A percentile compares a stretch with the other conserved stretches of the same genome.
Conservation (phyloP, 257 asterid species). For the Solanum phureja region DNA sequence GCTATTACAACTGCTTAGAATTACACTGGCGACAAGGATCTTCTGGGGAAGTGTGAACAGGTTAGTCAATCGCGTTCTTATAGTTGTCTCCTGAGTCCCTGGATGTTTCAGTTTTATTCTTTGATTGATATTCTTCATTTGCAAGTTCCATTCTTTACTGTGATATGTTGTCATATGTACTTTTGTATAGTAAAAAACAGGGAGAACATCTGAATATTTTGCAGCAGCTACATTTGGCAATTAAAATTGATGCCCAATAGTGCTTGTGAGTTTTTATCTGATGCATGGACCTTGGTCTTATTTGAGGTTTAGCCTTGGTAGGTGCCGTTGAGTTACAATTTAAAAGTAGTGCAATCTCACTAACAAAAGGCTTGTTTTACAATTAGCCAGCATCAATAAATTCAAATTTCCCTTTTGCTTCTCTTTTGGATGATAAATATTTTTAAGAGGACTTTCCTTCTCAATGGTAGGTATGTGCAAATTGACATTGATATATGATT, state of each 20-base stretch:
- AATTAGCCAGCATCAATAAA: not conserved
- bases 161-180: not conserved
- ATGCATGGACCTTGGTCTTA: not conserved
- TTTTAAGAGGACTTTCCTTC: not conserved
- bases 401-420: not conserved
- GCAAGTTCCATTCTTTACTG: not conserved
- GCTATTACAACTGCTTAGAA: conserved; percentile 32
- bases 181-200: not conserved
- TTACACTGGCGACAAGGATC: conserved; percentile 82
- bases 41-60: conserved; percentile 97
- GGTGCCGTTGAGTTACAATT: not conserved
- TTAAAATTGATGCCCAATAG: not conserved
- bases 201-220: not conserved
- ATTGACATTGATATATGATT: not conserved
- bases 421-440: not conserved
- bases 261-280: not conserved
- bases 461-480: not conserved
- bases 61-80: conserved; percentile 20
- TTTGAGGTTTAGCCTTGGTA: not conserved
- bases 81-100: not conserved
- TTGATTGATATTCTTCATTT: not conserved
- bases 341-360: not conserved
- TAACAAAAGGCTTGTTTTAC: not conserved
- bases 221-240: not conserved
- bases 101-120: not conserved